These are phyloP conservation scores for Colletotrichum orchidophilum DNA, from an alignment of 2,329 filamentous ascomycete genomes.

Conservation along the genomic window DNA sequence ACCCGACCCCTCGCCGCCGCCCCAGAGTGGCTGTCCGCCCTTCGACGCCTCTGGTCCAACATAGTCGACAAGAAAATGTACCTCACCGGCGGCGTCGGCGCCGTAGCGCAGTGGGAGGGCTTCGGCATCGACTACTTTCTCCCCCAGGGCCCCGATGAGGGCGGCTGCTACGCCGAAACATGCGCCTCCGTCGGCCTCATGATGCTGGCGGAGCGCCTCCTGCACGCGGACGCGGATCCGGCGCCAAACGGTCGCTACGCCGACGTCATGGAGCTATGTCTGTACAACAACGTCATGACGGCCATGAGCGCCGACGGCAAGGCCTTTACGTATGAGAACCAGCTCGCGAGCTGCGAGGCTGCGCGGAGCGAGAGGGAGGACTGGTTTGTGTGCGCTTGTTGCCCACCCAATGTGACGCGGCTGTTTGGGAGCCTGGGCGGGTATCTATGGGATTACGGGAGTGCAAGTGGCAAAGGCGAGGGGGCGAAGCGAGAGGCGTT, in stretches of 20 bases:
- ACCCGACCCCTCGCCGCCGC: slow-evolving; percentile 36
- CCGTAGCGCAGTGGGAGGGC: slow-evolving; percentile 66
- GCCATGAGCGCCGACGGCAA: slow-evolving; percentile 65
- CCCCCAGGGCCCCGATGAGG: slow-evolving; percentile 66
- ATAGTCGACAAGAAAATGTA: slow-evolving; percentile 72
- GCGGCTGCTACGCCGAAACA: slow-evolving; percentile 70
- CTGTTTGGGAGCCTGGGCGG: slow-evolving; percentile 65
- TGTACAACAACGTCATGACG: slow-evolving; percentile 69
- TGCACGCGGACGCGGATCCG: slow-evolving; percentile 56
- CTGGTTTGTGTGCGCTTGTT: slow-evolving; percentile 70
- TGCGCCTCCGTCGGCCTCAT: slow-evolving; percentile 69
- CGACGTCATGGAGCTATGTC: slow-evolving; percentile 68
- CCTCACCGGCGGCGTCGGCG: slow-evolving; percentile 68
- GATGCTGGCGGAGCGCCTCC: slow-evolving; percentile 66
- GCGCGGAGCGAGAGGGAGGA: slow-evolving; percentile 59
- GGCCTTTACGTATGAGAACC: slow-evolving; percentile 70
- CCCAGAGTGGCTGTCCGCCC: slow-evolving; percentile 46
- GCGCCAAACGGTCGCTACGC: slow-evolving; percentile 59
- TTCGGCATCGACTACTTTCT: slow-evolving; percentile 69
- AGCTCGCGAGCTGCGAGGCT: slow-evolving; percentile 62
- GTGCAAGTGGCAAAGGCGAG: slow-evolving; percentile 32
- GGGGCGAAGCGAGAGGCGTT: slow-evolving; percentile 38
- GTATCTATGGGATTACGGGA: slow-evolving; percentile 61
- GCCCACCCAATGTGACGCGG: slow-evolving; percentile 67
- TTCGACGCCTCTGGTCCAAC: slow-evolving; percentile 64